Evolutionary conservation across 2,329 filamentous ascomycete species (phyloP).

Genomic region (Thielaviopsis ethacetica): DNA sequence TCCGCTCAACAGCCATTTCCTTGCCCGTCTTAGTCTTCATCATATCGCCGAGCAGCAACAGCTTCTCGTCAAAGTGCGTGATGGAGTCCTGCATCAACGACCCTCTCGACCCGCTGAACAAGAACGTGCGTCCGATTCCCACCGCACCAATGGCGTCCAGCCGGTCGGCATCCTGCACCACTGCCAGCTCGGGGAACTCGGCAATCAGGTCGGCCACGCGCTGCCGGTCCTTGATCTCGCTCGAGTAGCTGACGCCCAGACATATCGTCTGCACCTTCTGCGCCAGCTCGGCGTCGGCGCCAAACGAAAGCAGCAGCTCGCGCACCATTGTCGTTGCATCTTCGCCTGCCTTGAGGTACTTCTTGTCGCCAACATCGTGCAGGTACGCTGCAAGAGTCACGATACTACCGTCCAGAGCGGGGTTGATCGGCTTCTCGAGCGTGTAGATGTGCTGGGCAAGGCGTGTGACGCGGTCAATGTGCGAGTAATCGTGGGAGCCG

Average conservation of each 20-base stretch:
- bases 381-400: slow-evolving; percentile 57
- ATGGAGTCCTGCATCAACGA: slow-evolving; percentile 48
- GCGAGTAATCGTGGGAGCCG: slow-evolving; percentile 73
- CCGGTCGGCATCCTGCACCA: slow-evolving; percentile 85
- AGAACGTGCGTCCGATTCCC: slow-evolving; percentile 52
- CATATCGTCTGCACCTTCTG: slow-evolving; percentile 54
- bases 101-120: slow-evolving; percentile 50
- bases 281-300: slow-evolving; percentile 42
- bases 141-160: slow-evolving; percentile 83
- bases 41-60: slow-evolving; percentile 46
- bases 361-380: slow-evolving; percentile 82
- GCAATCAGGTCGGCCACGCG: slow-evolving; percentile 44
- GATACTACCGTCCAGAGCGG: slow-evolving; percentile 19
- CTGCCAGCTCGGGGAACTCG: slow-evolving; percentile 30
- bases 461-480: slow-evolving; percentile 65
- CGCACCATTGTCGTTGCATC: slow-evolving; percentile 39
- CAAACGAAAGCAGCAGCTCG: slow-evolving; percentile 36
- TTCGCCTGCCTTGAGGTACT: slow-evolving; percentile 49
- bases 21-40: slow-evolving; percentile 46
- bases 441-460: slow-evolving; percentile 51
- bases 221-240: slow-evolving; percentile 50
- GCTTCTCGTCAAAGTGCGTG: slow-evolving; percentile 61
- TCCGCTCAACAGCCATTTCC: slow-evolving; percentile 35
- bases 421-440: slow-evolving; percentile 23
- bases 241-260: slow-evolving; percentile 60